Percentiles rank a stretch among this genome's conserved stretches.
Conservation (phyloP, 1,139 yeast species). For the Hyphopichia fennica region DNA sequence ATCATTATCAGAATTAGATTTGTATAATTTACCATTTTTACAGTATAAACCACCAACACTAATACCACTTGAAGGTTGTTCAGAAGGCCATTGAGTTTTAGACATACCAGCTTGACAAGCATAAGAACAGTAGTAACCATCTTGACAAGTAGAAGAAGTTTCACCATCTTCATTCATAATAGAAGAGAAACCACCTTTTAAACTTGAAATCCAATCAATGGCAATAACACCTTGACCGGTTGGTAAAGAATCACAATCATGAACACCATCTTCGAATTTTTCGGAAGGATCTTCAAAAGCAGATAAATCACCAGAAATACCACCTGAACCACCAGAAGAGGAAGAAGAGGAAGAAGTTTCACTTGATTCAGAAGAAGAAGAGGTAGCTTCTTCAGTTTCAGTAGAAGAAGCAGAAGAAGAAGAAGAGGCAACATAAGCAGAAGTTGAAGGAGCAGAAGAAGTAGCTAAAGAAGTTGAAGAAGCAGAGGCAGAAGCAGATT, state of each 20-base stretch:
- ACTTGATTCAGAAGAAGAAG: slow-evolving; percentile 18
- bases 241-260: slow-evolving; percentile 62
- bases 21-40: slow-evolving; percentile 68
- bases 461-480: slow-evolving; percentile 11
- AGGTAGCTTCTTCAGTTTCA: slow-evolving; percentile 18
- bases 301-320: slow-evolving; percentile 56
- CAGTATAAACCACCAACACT: slow-evolving; percentile 80
- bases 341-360: slow-evolving; percentile 14
- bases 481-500: slow-evolving; percentile 16
- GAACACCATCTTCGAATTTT: slow-evolving; percentile 62
- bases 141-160: slow-evolving; percentile 67
- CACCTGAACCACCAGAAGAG: slow-evolving; percentile 21
- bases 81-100: slow-evolving; percentile 81
- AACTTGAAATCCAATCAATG: slow-evolving; percentile 52
- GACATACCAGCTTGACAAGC: slow-evolving; percentile 92
- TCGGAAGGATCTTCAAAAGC: slow-evolving; percentile 52
- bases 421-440: slow-evolving; percentile 16
- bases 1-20: slow-evolving; percentile 55
- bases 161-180: slow-evolving; percentile 63
- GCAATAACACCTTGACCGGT: slow-evolving; percentile 74
- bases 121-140: slow-evolving; percentile 79
- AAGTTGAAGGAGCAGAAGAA: slow-evolving; percentile 12
- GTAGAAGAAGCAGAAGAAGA: slow-evolving; percentile 17
- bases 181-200: slow-evolving; percentile 72
- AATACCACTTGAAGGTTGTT: slow-evolving; percentile 71